Percentiles rank a stretch among this genome's conserved stretches.
Evolutionary conservation across 257 asterid genomes (phyloP).

Genomic region (Ajuga chamaepitys): DNA sequence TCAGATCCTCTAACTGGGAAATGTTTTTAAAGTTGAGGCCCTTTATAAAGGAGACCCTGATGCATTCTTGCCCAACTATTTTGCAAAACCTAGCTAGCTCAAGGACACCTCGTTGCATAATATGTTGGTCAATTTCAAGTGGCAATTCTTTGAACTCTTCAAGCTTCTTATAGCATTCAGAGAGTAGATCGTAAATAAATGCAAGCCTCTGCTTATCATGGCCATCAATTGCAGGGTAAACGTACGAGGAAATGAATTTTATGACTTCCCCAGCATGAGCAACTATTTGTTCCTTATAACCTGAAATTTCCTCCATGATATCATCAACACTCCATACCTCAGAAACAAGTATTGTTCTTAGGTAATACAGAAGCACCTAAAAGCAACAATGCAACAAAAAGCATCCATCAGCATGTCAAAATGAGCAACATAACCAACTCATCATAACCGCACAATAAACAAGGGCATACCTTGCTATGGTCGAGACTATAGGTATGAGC

Average conservation of each 20-base stretch:
- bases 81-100: conserved; percentile 45
- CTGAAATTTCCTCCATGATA: conserved; percentile 53
- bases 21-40: conserved; percentile 72
- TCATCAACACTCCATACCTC: conserved; percentile 71
- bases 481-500: conserved; percentile 70
- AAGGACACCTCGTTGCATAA: conserved; percentile 19
- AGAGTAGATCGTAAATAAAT: conserved; percentile 59
- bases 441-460: conserved; percentile 6
- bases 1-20: conserved; percentile 64
- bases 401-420: conserved; percentile 8
- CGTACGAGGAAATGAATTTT: conserved; percentile 39
- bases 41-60: conserved; percentile 54
- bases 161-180: conserved; percentile 65
- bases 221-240: conserved; percentile 76
- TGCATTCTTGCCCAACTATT: conserved; percentile 68
- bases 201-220: conserved; percentile 83
- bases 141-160: conserved; percentile 35
- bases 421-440: background rate
- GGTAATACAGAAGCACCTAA: conserved; percentile 76
- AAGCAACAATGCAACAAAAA: conserved; percentile 16
- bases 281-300: conserved; percentile 47
- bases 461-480: conserved; percentile 50
- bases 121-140: conserved; percentile 23
- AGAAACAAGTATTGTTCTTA: conserved; percentile 64
- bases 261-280: conserved; percentile 60